Conservation (phyloP, 208 protist species). For the Phytomonas sp. region DNA sequence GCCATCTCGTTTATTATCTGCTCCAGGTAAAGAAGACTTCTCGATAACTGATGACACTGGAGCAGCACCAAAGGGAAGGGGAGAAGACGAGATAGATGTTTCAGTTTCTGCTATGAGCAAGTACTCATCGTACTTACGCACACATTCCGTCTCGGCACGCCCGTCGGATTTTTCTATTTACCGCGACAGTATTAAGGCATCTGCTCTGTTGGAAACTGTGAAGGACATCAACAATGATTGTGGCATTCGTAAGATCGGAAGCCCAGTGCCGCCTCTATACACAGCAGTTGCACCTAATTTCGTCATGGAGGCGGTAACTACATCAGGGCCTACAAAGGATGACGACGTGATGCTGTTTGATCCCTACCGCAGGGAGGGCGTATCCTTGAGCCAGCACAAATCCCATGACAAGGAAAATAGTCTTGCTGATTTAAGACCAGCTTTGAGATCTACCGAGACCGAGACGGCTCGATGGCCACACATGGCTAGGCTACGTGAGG, state of each 20-base stretch:
- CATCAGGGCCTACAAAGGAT: background rate
- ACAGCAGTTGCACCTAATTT: background rate
- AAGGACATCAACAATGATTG: background rate
- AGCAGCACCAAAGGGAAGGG: background rate
- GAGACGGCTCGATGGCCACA: background rate
- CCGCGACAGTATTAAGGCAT: slow-evolving; percentile 33
- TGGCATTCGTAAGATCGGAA: background rate
- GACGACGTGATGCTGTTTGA: background rate
- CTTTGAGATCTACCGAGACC: background rate
- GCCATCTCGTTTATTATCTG: slow-evolving; percentile 1
- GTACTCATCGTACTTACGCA: background rate
- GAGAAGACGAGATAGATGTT: slow-evolving; percentile 22
- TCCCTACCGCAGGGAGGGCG: background rate
- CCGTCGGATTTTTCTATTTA: slow-evolving; percentile 73
- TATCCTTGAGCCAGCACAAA: background rate
- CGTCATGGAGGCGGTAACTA: background rate
- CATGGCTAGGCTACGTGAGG: background rate
- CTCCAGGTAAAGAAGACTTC: slow-evolving; percentile 2
- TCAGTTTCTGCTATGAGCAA: slow-evolving; percentile 21
- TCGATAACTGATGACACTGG: background rate
- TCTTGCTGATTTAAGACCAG: background rate
- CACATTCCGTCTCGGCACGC: slow-evolving; percentile 25
- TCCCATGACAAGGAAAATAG: background rate
- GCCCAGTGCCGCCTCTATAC: background rate
- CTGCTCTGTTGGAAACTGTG: background rate